A percentile compares a stretch with the other conserved stretches of the same genome.
Evolutionary conservation across 208 protist species (phyloP).

Genomic region (Strigomonas culicis): DNA sequence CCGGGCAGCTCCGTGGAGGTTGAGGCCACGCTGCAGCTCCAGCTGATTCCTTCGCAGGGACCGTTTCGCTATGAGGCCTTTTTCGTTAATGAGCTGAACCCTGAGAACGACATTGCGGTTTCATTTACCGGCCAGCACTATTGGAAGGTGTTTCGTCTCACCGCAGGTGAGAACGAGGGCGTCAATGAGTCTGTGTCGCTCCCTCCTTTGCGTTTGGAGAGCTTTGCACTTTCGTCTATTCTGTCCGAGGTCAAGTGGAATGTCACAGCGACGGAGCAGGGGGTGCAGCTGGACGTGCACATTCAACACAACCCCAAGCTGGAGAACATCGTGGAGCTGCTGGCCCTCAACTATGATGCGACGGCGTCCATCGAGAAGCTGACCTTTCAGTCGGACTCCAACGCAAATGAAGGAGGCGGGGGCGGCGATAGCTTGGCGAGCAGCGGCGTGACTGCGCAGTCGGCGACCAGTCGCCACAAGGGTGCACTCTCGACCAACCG

Average conservation of each 20-base stretch:
- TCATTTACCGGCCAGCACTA: slow-evolving; percentile 77
- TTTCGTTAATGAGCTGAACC: slow-evolving; percentile 84
- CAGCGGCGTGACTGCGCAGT: background rate
- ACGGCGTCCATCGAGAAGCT: slow-evolving; percentile 40
- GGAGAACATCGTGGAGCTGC: slow-evolving; percentile 66
- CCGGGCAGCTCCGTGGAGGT: slow-evolving; percentile 46
- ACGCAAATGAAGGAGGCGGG: background rate
- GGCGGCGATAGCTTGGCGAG: slow-evolving; percentile 3
- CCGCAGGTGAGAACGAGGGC: slow-evolving; percentile 33
- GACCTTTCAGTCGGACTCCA: slow-evolving; percentile 38
- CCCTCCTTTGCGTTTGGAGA: slow-evolving; percentile 44
- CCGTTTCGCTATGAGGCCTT: slow-evolving; percentile 71
- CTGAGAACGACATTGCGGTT: slow-evolving; percentile 86
- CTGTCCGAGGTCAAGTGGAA: slow-evolving; percentile 64
- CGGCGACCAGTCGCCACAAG: background rate
- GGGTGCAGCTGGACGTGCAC: slow-evolving; percentile 40
- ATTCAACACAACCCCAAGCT: slow-evolving; percentile 59
- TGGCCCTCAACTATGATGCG: slow-evolving; percentile 74
- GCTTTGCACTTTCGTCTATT: slow-evolving; percentile 25
- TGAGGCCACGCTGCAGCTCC: slow-evolving; percentile 52
- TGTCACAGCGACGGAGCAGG: slow-evolving; percentile 58
- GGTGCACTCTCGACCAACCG: slow-evolving; percentile 5
- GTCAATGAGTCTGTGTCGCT: slow-evolving; percentile 57
- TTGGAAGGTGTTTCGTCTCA: slow-evolving; percentile 68
- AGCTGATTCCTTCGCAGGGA: slow-evolving; percentile 66